Evolutionary conservation across 2,329 filamentous ascomycete species (phyloP).

Genomic region (Herpotrichia juniperi): DNA sequence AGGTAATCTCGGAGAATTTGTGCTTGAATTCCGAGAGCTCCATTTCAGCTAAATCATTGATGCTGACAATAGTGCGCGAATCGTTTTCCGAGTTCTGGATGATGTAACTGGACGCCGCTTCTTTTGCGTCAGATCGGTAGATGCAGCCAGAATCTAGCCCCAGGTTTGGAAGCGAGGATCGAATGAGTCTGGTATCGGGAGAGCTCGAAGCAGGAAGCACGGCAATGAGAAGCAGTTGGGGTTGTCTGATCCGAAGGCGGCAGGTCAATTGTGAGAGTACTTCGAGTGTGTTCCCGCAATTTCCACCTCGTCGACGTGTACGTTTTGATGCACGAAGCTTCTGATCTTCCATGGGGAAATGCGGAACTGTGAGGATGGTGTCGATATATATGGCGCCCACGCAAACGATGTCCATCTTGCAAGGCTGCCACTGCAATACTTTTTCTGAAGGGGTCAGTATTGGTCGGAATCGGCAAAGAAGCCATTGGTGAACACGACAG

Average conservation of each 20-base stretch:
- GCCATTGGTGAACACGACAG: too few relatives aligned
- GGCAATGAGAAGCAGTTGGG: constrained; percentile 46
- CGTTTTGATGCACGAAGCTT: constrained; percentile 71
- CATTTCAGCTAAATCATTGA: constrained; percentile 73
- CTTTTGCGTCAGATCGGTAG: constrained; percentile 59
- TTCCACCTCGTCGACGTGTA: constrained; percentile 70
- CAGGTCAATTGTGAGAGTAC: constrained; percentile 65
- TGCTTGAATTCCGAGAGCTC: constrained; percentile 63
- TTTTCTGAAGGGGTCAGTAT: neutral
- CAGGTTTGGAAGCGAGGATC: constrained; percentile 59
- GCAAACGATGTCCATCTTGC: constrained; percentile 56
- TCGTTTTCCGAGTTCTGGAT: constrained; percentile 65
- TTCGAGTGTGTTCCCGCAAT: constrained; percentile 73
- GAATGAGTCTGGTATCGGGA: constrained; percentile 58
- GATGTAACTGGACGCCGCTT: constrained; percentile 73
- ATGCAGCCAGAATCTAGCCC: constrained; percentile 61
- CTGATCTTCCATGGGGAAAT: constrained; percentile 72
- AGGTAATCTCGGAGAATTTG: constrained; percentile 49
- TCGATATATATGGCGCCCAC: constrained; percentile 74
- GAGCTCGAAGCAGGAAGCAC: constrained; percentile 62
- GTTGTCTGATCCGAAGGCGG: too few relatives aligned
- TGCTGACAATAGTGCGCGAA: constrained; percentile 73
- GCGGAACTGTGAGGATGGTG: constrained; percentile 70
- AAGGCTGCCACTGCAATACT: too few relatives aligned
- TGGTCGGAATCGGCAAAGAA: too few relatives aligned